Percentiles rank a stretch among this genome's conserved stretches.
Conservation (phyloP, 495 filamentous ascomycete genomes). For the Talaromyces adpressus region DNA sequence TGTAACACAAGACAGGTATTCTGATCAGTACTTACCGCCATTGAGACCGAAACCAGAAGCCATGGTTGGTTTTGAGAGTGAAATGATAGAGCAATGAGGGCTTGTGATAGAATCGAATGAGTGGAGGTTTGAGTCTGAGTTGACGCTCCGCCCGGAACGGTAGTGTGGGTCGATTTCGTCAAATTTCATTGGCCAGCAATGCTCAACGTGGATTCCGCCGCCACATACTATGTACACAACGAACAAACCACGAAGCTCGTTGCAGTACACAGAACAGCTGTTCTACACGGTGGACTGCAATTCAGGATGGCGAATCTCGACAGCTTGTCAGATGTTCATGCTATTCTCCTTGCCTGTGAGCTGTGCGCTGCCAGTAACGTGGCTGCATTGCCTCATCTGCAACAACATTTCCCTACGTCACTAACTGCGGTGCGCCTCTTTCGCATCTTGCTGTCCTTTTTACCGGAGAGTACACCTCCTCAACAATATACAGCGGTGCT, state of each 20-base stretch:
- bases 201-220: not conserved
- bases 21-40: conserved; percentile 54
- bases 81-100: conserved; percentile 13
- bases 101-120: conserved; percentile 14
- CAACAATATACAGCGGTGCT: conserved; percentile 55
- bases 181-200: not conserved
- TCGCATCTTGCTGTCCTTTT: conserved; percentile 75
- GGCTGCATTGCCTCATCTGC: conserved; percentile 52
- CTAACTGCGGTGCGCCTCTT: conserved; percentile 62
- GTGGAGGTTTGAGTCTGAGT: conserved; percentile 4
- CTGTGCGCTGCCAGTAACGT: conserved; percentile 50
- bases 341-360: conserved; percentile 40
- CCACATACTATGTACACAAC: not conserved
- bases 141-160: not conserved
- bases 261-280: not conserved
- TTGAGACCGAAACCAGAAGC: conserved; percentile 75
- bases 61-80: conserved; percentile 43
- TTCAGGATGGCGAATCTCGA: conserved; percentile 33
- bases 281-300: not conserved
- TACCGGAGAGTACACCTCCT: conserved; percentile 71
- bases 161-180: not conserved
- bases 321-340: conserved; percentile 38
- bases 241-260: not conserved
- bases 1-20: conserved; percentile 6
- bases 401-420: conserved; percentile 48